These are phyloP conservation scores for Hippophae rhamnoides DNA, from an alignment of 306 rosid species.

Conservation along the genomic window DNA sequence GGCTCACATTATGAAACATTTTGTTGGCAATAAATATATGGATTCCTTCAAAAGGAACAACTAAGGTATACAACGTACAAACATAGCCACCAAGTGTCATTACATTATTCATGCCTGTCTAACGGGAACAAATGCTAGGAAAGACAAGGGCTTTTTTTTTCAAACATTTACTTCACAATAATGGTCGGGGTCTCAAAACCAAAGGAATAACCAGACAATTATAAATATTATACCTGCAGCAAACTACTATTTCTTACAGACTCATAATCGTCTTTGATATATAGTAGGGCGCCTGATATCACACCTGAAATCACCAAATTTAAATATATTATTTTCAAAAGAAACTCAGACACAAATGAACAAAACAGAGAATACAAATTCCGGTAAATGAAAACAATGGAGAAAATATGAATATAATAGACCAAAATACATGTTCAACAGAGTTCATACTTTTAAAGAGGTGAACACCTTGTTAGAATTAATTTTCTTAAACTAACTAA, in stretches of 20 bases:
- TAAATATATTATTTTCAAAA: background rate
- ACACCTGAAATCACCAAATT: slow-evolving; percentile 31
- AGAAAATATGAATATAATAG: background rate
- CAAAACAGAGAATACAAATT: background rate
- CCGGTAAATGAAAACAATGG: background rate
- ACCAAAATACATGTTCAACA: background rate
- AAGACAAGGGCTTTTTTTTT: background rate
- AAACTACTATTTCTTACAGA: slow-evolving; percentile 37
- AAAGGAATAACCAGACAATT: background rate
- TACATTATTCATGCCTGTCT: background rate
- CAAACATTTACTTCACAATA: background rate
- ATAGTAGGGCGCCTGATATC: slow-evolving; percentile 48
- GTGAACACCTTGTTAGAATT: too few species aligned
- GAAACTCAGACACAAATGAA: background rate
- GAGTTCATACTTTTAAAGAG: too few species aligned
- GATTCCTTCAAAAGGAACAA: background rate
- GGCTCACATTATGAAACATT: background rate
- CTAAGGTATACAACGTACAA: background rate
- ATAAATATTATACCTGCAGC: slow-evolving; percentile 32
- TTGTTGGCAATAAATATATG: background rate
- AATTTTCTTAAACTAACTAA: too few species aligned
- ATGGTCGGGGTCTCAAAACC: background rate
- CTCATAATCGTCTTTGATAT: slow-evolving; percentile 53
- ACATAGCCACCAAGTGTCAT: background rate
- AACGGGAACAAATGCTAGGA: too few species aligned